Base-by-base conservation (phyloP, 108 stramenopile genomes). In the Cyclostephanos tholiformis region DNA sequence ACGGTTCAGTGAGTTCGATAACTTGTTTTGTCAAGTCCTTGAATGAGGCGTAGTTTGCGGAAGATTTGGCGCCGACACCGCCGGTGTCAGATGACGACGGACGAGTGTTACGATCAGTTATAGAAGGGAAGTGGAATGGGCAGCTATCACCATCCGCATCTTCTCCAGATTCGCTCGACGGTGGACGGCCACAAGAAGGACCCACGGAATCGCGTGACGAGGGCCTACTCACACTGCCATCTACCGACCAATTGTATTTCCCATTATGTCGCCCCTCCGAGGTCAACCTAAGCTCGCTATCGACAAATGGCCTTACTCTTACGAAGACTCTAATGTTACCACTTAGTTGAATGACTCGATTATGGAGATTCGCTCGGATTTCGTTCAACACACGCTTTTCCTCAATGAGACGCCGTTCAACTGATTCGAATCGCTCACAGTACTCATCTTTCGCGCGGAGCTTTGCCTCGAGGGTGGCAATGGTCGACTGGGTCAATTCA, bases 301-400 rank as follows among this genome's bases (percentile, higher is more conserved):
- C 91, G 13, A 97, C 83, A 63, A 97, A 95, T 2, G 98, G 98
- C 23, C 98, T 82, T 22, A 96, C 94, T 6, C 98, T 82, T 11
- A 95, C 98, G 70, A 84, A 97, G 14, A 99, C 98, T 46, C 98
- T 86, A 49, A 99, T 92, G 72, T 96, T 98, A 52, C 98, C 98
- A 32, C 96, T 77, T 25, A 99, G 85, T 64, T 97, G 52, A 53
- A 53, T 25, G 6, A 53, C 52, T 8, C 25, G 20, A 53, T 53
- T 53, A n/a, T 53, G 52, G 23, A 53, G 25, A 53, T 53, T 25
- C 25, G 23, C 97, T 70, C 97, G 98, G 51, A 99, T 95, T 23
- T 73, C 58, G 65, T 97, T 97, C 55, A 88, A 80, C 27, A 86
- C 80, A 20, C 57, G 72, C 11, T 89, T 87, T 50, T 91, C 77